Evolutionary conservation across 352 stramenopile species (phyloP).

Genomic region (Phytophthora foliorum): DNA sequence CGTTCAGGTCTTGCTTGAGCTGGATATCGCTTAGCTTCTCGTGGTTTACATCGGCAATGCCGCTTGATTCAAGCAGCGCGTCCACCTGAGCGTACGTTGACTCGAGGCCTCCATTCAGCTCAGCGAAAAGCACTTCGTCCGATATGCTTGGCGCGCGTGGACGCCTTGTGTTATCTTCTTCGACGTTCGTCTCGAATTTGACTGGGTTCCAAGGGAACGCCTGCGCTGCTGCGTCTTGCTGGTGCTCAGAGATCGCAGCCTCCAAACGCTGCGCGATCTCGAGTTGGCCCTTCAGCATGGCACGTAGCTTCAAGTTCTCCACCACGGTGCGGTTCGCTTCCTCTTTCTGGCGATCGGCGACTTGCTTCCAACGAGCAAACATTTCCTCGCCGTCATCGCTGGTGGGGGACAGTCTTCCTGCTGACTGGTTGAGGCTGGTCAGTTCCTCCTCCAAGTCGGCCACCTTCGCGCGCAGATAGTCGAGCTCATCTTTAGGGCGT

Average conservation of each 20-base stretch:
- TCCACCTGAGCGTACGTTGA: constrained; percentile 36
- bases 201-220: constrained; percentile 30
- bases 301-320: constrained; percentile 46
- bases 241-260: constrained; percentile 28
- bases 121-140: constrained; percentile 42
- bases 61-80: constrained; percentile 17
- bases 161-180: constrained; percentile 8
- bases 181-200: constrained; percentile 14
- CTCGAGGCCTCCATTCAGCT: constrained; percentile 39
- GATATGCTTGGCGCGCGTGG: constrained; percentile 22
- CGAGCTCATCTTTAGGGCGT: constrained; percentile 48
- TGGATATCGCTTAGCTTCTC: constrained; percentile 31
- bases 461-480: constrained; percentile 44
- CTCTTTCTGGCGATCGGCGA: constrained; percentile 43
- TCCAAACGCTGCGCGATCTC: constrained; percentile 39
- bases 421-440: constrained; percentile 21
- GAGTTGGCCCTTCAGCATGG: constrained; percentile 43
- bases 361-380: constrained; percentile 39
- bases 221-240: constrained; percentile 17
- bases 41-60: constrained; percentile 18
- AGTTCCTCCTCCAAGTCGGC: constrained; percentile 41
- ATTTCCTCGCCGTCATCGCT: constrained; percentile 35
- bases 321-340: constrained; percentile 40
- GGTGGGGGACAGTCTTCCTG: constrained; percentile 20
- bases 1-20: constrained; percentile 20